Base-by-base conservation (phyloP, 805 yeast genomes). In the Komagataella mondaviorum region DNA sequence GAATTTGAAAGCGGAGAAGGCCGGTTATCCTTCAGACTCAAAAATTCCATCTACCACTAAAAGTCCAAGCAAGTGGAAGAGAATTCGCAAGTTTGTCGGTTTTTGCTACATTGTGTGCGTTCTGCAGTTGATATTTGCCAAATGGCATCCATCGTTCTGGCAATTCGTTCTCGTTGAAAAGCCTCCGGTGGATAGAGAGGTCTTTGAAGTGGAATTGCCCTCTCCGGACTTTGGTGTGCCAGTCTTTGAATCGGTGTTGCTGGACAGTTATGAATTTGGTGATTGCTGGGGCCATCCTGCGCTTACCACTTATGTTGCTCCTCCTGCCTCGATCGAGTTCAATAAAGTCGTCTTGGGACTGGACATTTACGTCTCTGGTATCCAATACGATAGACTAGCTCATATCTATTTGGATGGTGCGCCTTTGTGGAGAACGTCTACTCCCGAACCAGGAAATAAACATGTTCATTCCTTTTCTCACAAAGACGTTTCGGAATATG, bases 401-500 rank as follows among this genome's bases (percentile, higher is more conserved):
- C 83, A 83, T 61, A 69, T 86, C 48, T 82, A 75, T 57, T 63
- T 85, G 36, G 72, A 73, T 52, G 86, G 81, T 36, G 70, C 74
- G 14, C 85, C 85, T 55, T 68, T 88, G 45, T 88, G 96, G 95
- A 76, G 96, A 64, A 81, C 88, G 1, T 83, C 91, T 2, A 88
- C 96, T 2, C 80, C 85, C 14, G 96, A 88, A 64, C 96, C 96
- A 1, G 75, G 76, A 52, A 65, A 82, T 58, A 61, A 59, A 12
- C 57, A 66, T 2, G 74, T 76, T 7, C 76, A 70, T 55, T 77
- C 85, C 23, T 59, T 64, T 4, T 66, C 74, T 51, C 68, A 73
- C 30, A 87, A 85, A 60, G 96, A 88, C 61, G 74, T 86, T 1
- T 72, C 89, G 2, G 62, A 67, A 14, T 86, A 77, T 60, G 58